These are phyloP conservation scores for Akanthomyces lecanii DNA, from an alignment of 2,329 filamentous ascomycete genomes.

Conservation along the genomic window DNA sequence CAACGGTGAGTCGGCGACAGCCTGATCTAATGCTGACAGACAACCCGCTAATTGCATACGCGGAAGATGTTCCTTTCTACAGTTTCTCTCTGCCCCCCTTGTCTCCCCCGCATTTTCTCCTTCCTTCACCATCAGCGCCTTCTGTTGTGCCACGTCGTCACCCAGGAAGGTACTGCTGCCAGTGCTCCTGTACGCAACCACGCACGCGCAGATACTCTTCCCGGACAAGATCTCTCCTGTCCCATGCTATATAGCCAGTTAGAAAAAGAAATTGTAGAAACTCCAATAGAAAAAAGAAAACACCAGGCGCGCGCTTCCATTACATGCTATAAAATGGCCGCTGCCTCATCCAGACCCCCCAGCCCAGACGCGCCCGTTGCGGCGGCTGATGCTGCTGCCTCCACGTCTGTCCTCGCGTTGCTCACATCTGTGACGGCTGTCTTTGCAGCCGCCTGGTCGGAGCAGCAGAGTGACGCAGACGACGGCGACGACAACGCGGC, in stretches of 20 bases:
- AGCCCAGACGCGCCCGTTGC: background rate
- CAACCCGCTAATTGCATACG: conserved; percentile 12
- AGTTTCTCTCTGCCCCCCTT: background rate
- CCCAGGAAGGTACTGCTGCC: background rate
- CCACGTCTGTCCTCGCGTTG: conserved; percentile 20
- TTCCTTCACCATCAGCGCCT: background rate
- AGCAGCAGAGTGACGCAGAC: background rate
- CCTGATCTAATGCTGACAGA: too few relatives aligned
- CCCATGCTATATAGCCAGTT: background rate
- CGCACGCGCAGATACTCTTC: background rate
- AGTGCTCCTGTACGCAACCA: background rate
- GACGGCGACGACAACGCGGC: background rate
- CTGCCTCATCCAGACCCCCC: conserved; percentile 15
- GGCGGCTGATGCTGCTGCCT: conserved; percentile 7
- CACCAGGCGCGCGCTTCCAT: conserved; percentile 21
- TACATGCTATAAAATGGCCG: conserved; percentile 33
- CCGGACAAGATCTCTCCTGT: background rate
- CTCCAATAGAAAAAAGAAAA: background rate
- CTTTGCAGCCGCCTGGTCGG: conserved; percentile 13
- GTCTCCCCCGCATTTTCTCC: background rate
- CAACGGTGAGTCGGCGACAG: too few relatives aligned
- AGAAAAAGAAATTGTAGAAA: background rate
- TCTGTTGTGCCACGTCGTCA: background rate
- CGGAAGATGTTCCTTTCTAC: background rate
- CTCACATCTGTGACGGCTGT: conserved; percentile 20